Conservation (phyloP, 2,329 filamentous ascomycete genomes). For the Decorospora gaudefroyi region DNA sequence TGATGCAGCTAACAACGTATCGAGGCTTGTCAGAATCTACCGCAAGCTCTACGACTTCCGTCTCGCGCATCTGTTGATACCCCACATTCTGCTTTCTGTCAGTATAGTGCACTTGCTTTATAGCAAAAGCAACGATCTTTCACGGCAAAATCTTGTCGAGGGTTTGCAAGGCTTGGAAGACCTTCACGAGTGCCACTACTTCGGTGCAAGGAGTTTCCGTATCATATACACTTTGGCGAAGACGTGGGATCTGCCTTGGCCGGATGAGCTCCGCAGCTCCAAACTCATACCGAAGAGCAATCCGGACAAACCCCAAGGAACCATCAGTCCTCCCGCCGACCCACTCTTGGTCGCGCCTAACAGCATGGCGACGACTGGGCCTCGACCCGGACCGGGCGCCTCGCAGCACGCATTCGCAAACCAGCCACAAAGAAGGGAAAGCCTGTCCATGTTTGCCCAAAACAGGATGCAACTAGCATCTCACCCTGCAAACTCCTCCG, state of each 20-base stretch:
- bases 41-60: conserved; percentile 52
- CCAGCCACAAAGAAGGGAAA: conserved; percentile 28
- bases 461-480: conserved; percentile 23
- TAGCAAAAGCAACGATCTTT: conserved; percentile 45
- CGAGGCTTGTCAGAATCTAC: conserved; percentile 50
- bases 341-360: conserved; percentile 25
- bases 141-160: conserved; percentile 49
- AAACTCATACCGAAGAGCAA: conserved; percentile 29
- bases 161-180: conserved; percentile 51
- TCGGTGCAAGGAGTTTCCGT: conserved; percentile 50
- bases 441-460: conserved; percentile 39
- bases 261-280: conserved; percentile 43
- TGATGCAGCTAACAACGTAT: conserved; percentile 53
- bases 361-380: conserved; percentile 15
- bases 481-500: conserved; percentile 19
- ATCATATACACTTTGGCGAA: conserved; percentile 51
- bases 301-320: conserved; percentile 13
- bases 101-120: conserved; percentile 54
- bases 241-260: conserved; percentile 52
- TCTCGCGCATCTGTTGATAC: conserved; percentile 47
- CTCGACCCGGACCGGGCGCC: conserved; percentile 14
- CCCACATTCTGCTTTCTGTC: conserved; percentile 50
- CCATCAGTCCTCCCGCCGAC: conserved; percentile 28
- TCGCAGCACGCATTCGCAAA: conserved; percentile 1
- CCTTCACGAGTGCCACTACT: conserved; percentile 51